Base-by-base conservation (phyloP, 225 moss, liverwort and hornwort species). In the Thuidium tamariscinum region DNA sequence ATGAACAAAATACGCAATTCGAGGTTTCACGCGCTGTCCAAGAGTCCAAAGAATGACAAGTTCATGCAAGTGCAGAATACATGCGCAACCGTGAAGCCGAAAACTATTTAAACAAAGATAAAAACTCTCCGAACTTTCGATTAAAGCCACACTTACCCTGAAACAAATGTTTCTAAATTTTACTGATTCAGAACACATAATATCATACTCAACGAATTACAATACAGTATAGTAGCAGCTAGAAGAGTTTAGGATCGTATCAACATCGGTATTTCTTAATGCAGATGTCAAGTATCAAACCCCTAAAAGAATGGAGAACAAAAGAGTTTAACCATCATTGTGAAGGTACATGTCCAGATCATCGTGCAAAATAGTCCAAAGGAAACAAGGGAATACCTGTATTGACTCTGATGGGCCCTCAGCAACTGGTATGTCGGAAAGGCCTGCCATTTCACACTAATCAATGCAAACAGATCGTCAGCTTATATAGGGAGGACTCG, bases 1-100 rank as follows among this genome's bases (percentile, higher is more conserved):
- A 89, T 98, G 98, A 82, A 91, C 92, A 91, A 94, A 97, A 90
- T 94, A 95, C 62, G 96, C 94, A 89, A 98, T 90, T 55, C 90
- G 94, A 87, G 95, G 95, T 84, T 83, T 63, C 88, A 85, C 93
- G 78, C 82, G 90, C 95, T 96, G 93, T 89, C 75, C 77, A 87
- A 44, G 61, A 89, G 76, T 77, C 77, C 80, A 74, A 89, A 74
- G 84, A 76, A 85, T 37, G 59, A 67, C 84, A 60, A 65, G 48
- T 74, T 85, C 69, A 90, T 84, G 66, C 76, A 59, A 86, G 30
- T 65, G 80, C 59, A 71, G 44, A 79, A 55, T 39, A 87, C 44
- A 68, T 54, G 69, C 52, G 34, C 74, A 73, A 79, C 17, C 72
- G 41, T 79, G 62, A 52, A 84, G 81, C 69, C 49, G 32, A 80